A percentile compares a stretch with the other conserved stretches of the same genome.
These are phyloP conservation scores for Trametes elegans DNA, from an alignment of 768 basidiomycete species.

Conservation along the genomic window DNA sequence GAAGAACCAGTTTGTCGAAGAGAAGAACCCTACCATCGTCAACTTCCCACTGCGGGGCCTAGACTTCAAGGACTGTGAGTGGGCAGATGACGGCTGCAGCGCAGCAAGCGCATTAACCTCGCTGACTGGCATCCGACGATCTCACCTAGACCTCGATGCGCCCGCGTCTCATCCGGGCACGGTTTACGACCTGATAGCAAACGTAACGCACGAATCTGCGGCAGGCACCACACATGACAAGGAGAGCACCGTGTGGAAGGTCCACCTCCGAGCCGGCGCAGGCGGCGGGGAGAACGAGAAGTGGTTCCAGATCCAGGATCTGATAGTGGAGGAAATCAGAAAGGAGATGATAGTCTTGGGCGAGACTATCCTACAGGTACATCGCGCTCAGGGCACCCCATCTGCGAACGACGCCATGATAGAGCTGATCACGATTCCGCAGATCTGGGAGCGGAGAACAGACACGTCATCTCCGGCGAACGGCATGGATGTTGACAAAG, in stretches of 20 bases:
- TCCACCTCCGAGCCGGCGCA: constrained; percentile 73
- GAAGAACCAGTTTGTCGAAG: constrained; percentile 94
- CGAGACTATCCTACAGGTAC: constrained; percentile 92
- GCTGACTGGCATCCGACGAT: background rate
- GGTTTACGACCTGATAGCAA: constrained; percentile 92
- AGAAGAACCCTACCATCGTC: constrained; percentile 98
- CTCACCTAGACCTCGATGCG: constrained; percentile 70
- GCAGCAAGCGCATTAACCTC: background rate
- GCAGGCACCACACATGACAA: constrained; percentile 95
- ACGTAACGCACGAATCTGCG: constrained; percentile 92
- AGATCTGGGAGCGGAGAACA: constrained; percentile 32
- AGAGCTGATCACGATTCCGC: background rate
- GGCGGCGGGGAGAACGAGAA: constrained; percentile 83
- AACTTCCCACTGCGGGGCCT: constrained; percentile 94
- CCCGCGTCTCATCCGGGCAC: constrained; percentile 57
- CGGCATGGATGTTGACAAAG: constrained; percentile 35
- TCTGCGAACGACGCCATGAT: background rate
- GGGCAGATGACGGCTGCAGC: background rate
- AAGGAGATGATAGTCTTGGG: constrained; percentile 98
- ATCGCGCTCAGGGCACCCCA: background rate
- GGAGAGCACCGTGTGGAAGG: constrained; percentile 91
- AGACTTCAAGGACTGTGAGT: constrained; percentile 89
- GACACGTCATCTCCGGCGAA: constrained; percentile 8
- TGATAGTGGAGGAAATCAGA: constrained; percentile 93
- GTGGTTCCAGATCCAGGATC: constrained; percentile 96